Percentiles rank a stretch among this genome's conserved stretches.
These are phyloP conservation scores for Colletotrichum lupini DNA, from an alignment of 2,329 filamentous ascomycete species.

Conservation along the genomic window DNA sequence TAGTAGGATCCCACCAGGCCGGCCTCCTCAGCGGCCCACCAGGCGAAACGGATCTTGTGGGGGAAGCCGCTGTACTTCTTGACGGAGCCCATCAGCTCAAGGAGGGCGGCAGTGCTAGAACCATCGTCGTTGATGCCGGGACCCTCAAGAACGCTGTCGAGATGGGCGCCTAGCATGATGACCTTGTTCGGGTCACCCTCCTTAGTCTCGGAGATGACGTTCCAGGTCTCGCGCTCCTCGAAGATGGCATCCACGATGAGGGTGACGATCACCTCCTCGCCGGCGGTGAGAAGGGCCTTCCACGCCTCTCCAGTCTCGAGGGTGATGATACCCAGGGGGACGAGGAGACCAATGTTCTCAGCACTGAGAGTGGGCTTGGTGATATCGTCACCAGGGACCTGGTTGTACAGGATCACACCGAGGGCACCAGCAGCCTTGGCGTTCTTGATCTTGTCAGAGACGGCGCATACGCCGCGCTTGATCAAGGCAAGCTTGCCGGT, in stretches of 20 bases:
- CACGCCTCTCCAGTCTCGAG: conserved; percentile 49
- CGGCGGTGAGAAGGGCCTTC: conserved; percentile 45
- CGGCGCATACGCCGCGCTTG: conserved; percentile 55
- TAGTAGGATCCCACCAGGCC: conserved; percentile 54
- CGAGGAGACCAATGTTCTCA: conserved; percentile 47
- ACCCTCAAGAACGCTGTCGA: conserved; percentile 52
- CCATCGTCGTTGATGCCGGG: conserved; percentile 55
- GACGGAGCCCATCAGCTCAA: conserved; percentile 50
- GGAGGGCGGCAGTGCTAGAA: conserved; percentile 48
- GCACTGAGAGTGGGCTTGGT: conserved; percentile 65
- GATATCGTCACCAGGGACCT: conserved; percentile 55
- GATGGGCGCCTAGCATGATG: conserved; percentile 53
- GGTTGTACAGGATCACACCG: conserved; percentile 70
- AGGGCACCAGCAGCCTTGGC: conserved; percentile 54
- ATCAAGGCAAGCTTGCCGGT: conserved; percentile 56
- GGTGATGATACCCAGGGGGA: conserved; percentile 49
- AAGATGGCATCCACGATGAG: conserved; percentile 50
- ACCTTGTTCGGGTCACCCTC: conserved; percentile 54
- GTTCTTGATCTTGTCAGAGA: conserved; percentile 55
- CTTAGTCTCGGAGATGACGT: conserved; percentile 55
- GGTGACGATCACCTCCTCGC: conserved; percentile 46
- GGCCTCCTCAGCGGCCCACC: conserved; percentile 56
- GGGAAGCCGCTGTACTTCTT: conserved; percentile 49
- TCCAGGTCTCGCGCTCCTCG: conserved; percentile 50
- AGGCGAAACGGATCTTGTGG: conserved; percentile 55